phyloP scores from a whole-genome alignment of 2,329 filamentous ascomycete genomes.

The Endoconidiophora polonica region DNA sequence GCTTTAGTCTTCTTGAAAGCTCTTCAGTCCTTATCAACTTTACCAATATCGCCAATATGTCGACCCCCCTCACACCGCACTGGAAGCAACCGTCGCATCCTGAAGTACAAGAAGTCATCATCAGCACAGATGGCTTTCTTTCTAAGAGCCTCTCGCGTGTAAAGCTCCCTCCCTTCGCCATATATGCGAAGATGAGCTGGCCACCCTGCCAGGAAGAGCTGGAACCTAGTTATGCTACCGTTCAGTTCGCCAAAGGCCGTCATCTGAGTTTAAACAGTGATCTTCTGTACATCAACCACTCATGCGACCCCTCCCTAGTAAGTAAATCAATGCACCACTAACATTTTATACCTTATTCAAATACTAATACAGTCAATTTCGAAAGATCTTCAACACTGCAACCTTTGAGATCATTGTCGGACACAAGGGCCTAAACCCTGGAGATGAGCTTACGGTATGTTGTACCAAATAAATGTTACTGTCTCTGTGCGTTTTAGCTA shows the following conservation, averaged over 20 bases:
- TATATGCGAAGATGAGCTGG: slow-evolving; percentile 50
- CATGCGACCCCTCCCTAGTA: slow-evolving; percentile 47
- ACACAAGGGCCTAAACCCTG: slow-evolving; percentile 34
- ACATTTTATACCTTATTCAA: neutral
- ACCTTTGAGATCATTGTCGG: slow-evolving; percentile 41
- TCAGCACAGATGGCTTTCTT: slow-evolving; percentile 36
- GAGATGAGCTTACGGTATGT: slow-evolving; percentile 41
- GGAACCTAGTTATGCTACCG: slow-evolving; percentile 45
- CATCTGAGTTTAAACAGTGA: slow-evolving; percentile 51
- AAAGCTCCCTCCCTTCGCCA: slow-evolving; percentile 40
- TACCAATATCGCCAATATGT: slow-evolving; percentile 17
- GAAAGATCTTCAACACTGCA: slow-evolving; percentile 42
- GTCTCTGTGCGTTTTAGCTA: neutral
- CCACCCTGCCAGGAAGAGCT: slow-evolving; percentile 42
- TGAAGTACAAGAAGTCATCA: slow-evolving; percentile 37
- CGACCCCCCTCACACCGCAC: slow-evolving; percentile 40
- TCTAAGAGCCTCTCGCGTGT: slow-evolving; percentile 43
- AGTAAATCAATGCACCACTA: slow-evolving; percentile 16
- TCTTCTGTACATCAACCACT: slow-evolving; percentile 51
- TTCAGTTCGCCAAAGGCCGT: slow-evolving; percentile 37
- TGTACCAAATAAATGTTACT: neutral
- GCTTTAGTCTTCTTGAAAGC: too few species aligned
- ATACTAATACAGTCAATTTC: neutral
- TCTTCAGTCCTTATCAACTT: too few species aligned
- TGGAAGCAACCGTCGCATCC: slow-evolving; percentile 47